phyloP scores from a whole-genome alignment of 225 moss, liverwort and hornwort species.

The Lunularia cruciata region DNA sequence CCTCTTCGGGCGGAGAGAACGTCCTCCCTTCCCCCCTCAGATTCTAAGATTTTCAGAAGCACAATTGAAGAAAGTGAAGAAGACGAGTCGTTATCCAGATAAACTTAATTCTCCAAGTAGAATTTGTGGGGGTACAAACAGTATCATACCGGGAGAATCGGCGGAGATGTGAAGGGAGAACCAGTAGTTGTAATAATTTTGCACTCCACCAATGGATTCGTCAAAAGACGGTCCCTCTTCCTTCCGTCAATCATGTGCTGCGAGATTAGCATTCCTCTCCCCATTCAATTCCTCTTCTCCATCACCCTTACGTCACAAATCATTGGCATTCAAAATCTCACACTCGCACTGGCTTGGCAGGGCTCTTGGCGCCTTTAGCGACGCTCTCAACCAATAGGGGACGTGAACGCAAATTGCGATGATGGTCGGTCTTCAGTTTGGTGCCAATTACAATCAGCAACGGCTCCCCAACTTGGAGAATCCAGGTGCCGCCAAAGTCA shows the following conservation, averaged over 20 bases:
- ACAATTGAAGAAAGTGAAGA: not conserved
- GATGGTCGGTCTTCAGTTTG: no score
- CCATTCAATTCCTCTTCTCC: not conserved
- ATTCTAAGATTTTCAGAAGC: no score
- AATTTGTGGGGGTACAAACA: not conserved
- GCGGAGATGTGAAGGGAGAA: not conserved
- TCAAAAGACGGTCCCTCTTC: not conserved
- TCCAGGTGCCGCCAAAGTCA: no score
- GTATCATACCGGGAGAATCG: no score
- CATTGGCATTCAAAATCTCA: not conserved
- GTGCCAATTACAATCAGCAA: no score
- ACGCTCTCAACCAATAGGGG: no score
- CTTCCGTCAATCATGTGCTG: not conserved
- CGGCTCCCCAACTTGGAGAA: no score
- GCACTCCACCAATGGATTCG: not conserved
- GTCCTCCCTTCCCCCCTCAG: conserved; percentile 2
- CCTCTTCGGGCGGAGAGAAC: not conserved
- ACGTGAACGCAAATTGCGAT: no score
- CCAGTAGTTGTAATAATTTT: not conserved
- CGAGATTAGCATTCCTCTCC: not conserved
- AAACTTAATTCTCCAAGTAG: not conserved
- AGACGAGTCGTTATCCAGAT: conserved; percentile 10
- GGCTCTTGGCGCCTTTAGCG: no score
- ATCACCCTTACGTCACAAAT: conserved; percentile 4
- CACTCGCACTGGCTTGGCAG: no score